Conservation (phyloP, 148 eudicot species). For the Cornus kousa region DNA sequence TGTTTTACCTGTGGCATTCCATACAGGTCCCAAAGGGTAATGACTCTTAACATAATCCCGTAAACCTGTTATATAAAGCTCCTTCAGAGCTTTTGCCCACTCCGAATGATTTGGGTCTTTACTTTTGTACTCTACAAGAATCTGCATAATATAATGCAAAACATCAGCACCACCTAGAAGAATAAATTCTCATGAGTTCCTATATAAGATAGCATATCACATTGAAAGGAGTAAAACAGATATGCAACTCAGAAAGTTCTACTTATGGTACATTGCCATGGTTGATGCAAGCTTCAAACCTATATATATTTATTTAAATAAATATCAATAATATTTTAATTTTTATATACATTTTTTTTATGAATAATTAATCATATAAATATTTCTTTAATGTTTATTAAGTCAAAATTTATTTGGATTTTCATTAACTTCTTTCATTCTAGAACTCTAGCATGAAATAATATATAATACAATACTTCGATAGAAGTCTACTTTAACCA, state of each 20-base stretch:
- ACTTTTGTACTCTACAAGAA: constrained; percentile 83
- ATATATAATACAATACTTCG: too few species aligned
- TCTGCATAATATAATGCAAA: constrained; percentile 28
- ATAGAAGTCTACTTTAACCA: too few species aligned
- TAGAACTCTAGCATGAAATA: too few species aligned
- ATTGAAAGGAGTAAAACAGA: not conserved
- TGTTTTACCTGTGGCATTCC: constrained; percentile 76
- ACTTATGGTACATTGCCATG: not conserved
- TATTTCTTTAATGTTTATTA: too few species aligned
- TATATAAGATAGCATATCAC: not conserved
- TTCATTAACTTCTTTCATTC: too few species aligned
- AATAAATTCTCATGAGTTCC: not conserved
- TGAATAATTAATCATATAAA: too few species aligned
- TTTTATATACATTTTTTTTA: too few species aligned
- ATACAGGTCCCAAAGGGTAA: constrained; percentile 90
- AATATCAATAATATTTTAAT: too few species aligned
- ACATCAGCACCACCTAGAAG: not conserved
- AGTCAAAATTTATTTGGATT: too few species aligned
- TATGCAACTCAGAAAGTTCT: not conserved
- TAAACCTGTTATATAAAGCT: constrained; percentile 79
- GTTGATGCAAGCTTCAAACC: not conserved
- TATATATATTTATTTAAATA: too few species aligned
- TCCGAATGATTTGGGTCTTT: constrained; percentile 89
- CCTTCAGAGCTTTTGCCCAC: constrained; percentile 96
- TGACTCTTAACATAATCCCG: constrained; percentile 87